Percentiles rank a stretch among this genome's conserved stretches.
Conservation (phyloP, 768 basidiomycete genomes). For the Crepidotus variabilis region DNA sequence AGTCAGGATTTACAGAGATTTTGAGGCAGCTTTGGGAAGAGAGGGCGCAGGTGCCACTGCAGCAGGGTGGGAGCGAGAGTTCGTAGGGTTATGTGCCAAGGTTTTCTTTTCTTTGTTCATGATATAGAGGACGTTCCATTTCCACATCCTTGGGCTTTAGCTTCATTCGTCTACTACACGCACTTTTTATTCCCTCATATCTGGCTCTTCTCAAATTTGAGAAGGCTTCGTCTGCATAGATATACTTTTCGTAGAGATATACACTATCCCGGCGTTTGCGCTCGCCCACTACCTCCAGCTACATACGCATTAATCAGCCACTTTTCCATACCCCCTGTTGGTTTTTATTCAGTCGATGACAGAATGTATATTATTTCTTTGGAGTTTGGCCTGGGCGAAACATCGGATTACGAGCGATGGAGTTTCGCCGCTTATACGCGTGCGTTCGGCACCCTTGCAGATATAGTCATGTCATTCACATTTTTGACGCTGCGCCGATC, state of each 20-base stretch:
- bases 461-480: too few relatives aligned
- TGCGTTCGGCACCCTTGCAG: neutral
- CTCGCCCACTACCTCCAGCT: too few relatives aligned
- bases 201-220: neutral
- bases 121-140: neutral
- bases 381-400: too few relatives aligned
- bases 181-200: neutral
- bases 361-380: too few relatives aligned
- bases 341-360: too few relatives aligned
- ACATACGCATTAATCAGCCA: too few relatives aligned
- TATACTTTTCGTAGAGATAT: neutral
- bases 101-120: neutral
- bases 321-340: too few relatives aligned
- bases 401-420: neutral
- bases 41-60: constrained; percentile 42
- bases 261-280: neutral
- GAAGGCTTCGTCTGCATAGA: neutral
- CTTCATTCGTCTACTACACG: neutral
- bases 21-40: constrained; percentile 75
- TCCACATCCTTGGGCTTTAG: neutral
- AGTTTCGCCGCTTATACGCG: neutral
- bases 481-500: neutral
- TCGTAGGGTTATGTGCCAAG: neutral
- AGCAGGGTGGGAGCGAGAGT: neutral
- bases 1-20: constrained; percentile 88